Base-by-base conservation (phyloP, 1,139 yeast genomes). In the Hansenula lynferdii region DNA sequence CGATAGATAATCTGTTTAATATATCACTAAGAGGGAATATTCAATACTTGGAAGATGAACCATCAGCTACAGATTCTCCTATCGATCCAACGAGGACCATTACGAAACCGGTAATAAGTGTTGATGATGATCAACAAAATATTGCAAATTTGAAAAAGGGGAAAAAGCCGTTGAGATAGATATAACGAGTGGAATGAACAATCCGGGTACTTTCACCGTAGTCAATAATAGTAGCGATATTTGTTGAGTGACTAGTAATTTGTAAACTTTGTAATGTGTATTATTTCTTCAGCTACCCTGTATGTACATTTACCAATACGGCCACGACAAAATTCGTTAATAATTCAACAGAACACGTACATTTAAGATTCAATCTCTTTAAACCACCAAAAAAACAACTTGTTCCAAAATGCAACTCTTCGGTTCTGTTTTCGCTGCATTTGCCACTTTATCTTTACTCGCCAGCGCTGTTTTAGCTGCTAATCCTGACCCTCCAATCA, bases 401-500 rank as follows among this genome's bases (percentile, higher is more conserved):
- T 5, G 8, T 12, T 24, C 15, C 5, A 24, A 24, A 18, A 48
- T 48, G 50, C 43, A 41, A 41, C 15, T 37, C 2, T 38, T 39
- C 23, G 40, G 40, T 14, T 43, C 50, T 19, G 11, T 45, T 14
- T 17, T 49, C 10, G 40, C 49, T 6, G 9, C 41, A 11, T 19
- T 42, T 32, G 42, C 46, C 5, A 42, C 40, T 14, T 17, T 44
- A 1, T 18, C 32, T 14, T 35, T 45, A 34, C 42, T 45, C 19
- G 20, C 31, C 39, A 23, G 28, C 26, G 18, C 34, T n/a, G 39
- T 28, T n/a, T 30, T 40, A n/a, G 41, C 44, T 30, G 71, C 66
- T 35, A 78, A 77, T 51, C 85, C 87, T 35, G 78, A 77, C 50
- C 85, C 87, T 14, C 73, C 72, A 34, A 56, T 80, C 50, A 80